Percentiles rank a stretch among this genome's conserved stretches.
These are phyloP conservation scores for Phytopythium helicoides DNA, from an alignment of 352 stramenopile genomes.

Conservation along the genomic window DNA sequence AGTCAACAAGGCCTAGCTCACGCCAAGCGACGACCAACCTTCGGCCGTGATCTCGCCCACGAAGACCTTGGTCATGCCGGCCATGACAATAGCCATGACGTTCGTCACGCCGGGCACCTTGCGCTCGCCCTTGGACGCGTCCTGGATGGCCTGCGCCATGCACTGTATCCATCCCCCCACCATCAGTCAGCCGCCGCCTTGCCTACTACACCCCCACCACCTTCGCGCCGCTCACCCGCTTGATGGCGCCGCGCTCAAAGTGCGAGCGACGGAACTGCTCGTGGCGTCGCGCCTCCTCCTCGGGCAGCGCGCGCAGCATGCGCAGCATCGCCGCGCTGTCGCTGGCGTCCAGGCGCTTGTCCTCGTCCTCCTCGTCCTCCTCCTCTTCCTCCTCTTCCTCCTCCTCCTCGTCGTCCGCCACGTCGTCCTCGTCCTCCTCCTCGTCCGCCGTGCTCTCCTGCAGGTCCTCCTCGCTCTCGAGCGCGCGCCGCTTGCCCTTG, in stretches of 20 bases:
- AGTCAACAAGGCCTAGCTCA: background rate
- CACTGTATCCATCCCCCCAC: conserved; percentile 42
- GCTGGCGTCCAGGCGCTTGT: conserved; percentile 27
- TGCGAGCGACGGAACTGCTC: conserved; percentile 83
- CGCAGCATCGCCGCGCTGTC: conserved; percentile 71
- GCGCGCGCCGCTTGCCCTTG: conserved; percentile 3
- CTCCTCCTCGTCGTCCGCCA: conserved; percentile 49
- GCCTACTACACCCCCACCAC: background rate
- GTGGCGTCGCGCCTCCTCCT: conserved; percentile 63
- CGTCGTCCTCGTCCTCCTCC: conserved; percentile 50
- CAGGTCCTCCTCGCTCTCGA: conserved; percentile 53
- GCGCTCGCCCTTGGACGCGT: conserved; percentile 53
- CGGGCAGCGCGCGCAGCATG: conserved; percentile 65
- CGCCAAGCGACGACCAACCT: conserved; percentile 26
- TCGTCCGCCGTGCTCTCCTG: conserved; percentile 40
- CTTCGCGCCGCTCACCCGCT: conserved; percentile 44
- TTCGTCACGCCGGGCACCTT: conserved; percentile 63
- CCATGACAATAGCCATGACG: conserved; percentile 88
- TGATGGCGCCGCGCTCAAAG: conserved; percentile 81
- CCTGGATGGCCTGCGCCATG: conserved; percentile 76
- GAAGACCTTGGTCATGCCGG: conserved; percentile 85
- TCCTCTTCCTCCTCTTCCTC: conserved; percentile 29
- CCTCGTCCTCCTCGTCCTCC: conserved; percentile 24
- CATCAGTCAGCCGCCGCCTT: too few relatives aligned
- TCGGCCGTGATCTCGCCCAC: conserved; percentile 76